Base-by-base conservation (phyloP, 2,329 filamentous ascomycete genomes). In the Sporothrix pseudoabietina region DNA sequence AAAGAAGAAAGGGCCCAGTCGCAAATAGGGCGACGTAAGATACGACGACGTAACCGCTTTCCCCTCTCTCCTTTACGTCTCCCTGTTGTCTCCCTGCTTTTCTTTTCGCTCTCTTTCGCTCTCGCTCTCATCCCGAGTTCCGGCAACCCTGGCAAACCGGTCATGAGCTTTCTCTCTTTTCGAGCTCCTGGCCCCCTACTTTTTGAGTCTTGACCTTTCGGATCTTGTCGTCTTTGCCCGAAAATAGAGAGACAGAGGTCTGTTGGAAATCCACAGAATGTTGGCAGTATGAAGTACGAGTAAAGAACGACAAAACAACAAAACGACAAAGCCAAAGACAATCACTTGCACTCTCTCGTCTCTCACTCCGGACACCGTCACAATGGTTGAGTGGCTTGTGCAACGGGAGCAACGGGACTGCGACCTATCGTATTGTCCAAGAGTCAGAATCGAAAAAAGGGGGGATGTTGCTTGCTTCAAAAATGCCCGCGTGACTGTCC, bases 401-500 rank as follows among this genome's bases (percentile, higher is more conserved):
- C 39, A 26, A 44, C 35, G 32, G 57, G 32, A 16, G 26, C 26
- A 39, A 9, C 4, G 16, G n/a, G 39, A 3, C 19, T 19, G 59
- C 14, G 14, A 16, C 7, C 59, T 63, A n/a, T 47, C n/a, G 12
- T 41, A 10, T 14, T 47, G n/a, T 47, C 41, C n/a, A 47, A 66
- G 19, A 19, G 47, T 14, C 12, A 49, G 5, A 12, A 55, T 14
- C 12, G 19, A 12, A 12, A 55, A 55, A 30, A 26, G 22, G 52
- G 41, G 63, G 39, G 22, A 26, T 32, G 22, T 14, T 22, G 6
- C 10, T 47, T 16, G 39, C n/a, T 41, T 39, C 19, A 65, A 66
- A 66, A 47, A 16, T 68, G 65, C 65, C 68, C 68, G 49, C 68
- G 68, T 70, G 68, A 70, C 65, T 35, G 22, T 52, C 65, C 65